Base-by-base conservation (phyloP, 2,329 filamentous ascomycete species). In the Beauveria caledonica region DNA sequence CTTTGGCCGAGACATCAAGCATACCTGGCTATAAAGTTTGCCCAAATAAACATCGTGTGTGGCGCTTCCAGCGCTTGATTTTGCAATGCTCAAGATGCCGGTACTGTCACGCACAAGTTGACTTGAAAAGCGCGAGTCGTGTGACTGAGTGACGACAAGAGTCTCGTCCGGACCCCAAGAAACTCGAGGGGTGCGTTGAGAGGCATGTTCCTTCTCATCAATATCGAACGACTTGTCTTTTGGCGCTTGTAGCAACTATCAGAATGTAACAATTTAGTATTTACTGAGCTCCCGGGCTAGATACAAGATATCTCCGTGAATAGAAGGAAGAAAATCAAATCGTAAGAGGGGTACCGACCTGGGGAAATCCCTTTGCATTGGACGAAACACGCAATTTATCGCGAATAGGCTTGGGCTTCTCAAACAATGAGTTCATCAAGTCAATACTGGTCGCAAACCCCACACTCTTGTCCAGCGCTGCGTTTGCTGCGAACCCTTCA, bases 401-500 rank as follows among this genome's bases (percentile, higher is more conserved):
- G 58, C 76, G 74, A 64, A 80, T 80, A 58, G 79, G 80, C 76
- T 83, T 85, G 64, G 86, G 81, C 74, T 88, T 84, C 72, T 89
- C 88, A 74, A 95, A 97, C 60, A 97, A 78, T 52, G 91, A 96
- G 71, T 96, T 93, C 91, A 96, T 97, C 71, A 97, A 78, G 77
- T 97, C 94, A 75, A 97, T 96, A 69, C 89, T 92, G 21, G 89
- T 96, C 21, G 86, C 83, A 73, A 96, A 93, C 1, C 88, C 87
- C 64, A 84, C 84, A 58, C 81, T 79, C 66, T 84, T 80, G 44
- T 75, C 73, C 66, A 70, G 49, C 15, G 60, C 56, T 46, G 66
- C 68, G 63, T 67, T 69, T 49, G 69, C 68, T 21, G 66, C 65
- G 51, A 69, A 63, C 45, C 66, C 67, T 60, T 70, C 66, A 62